Conservation (phyloP, 2,329 filamentous ascomycete genomes). For the Bertia moriformis region DNA sequence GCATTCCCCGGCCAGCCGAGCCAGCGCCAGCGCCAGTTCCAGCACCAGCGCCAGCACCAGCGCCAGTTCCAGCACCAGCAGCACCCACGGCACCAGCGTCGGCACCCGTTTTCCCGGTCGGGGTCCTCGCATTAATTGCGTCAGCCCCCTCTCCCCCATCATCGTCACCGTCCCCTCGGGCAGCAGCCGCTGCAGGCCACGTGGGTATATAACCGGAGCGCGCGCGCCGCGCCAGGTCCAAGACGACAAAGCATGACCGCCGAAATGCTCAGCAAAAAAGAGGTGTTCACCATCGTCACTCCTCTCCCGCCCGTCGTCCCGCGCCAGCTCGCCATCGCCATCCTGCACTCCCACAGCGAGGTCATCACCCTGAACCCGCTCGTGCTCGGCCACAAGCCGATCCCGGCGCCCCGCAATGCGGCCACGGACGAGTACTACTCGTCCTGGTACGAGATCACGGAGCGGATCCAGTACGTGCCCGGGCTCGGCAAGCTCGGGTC, state of each 20-base stretch:
- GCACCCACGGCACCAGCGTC: too few relatives aligned
- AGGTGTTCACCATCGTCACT: slow-evolving; percentile 53
- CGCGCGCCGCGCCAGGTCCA: too few relatives aligned
- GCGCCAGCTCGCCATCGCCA: slow-evolving; percentile 57
- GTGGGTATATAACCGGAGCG: too few relatives aligned
- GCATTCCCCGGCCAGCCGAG: too few relatives aligned
- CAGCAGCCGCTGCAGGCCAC: too few relatives aligned
- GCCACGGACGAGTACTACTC: slow-evolving; percentile 58
- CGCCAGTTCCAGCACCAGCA: too few relatives aligned
- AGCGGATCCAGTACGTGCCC: slow-evolving; percentile 55
- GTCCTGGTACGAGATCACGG: slow-evolving; percentile 60
- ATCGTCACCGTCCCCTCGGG: neutral
- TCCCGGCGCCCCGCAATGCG: slow-evolving; percentile 53
- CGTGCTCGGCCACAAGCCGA: slow-evolving; percentile 46
- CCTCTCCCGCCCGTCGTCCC: slow-evolving; percentile 58
- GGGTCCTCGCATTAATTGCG: too few relatives aligned
- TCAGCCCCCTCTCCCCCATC: too few relatives aligned
- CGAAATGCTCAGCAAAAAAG: slow-evolving; percentile 45
- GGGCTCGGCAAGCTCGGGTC: slow-evolving; percentile 51
- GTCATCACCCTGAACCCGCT: slow-evolving; percentile 59
- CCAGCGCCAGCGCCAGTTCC: too few relatives aligned
- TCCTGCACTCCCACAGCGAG: slow-evolving; percentile 57
- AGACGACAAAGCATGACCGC: too few relatives aligned
- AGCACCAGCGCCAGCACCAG: too few relatives aligned
- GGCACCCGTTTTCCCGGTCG: too few relatives aligned